phyloP scores from a whole-genome alignment of 768 basidiomycete genomes.

The Russula dissimulans region DNA sequence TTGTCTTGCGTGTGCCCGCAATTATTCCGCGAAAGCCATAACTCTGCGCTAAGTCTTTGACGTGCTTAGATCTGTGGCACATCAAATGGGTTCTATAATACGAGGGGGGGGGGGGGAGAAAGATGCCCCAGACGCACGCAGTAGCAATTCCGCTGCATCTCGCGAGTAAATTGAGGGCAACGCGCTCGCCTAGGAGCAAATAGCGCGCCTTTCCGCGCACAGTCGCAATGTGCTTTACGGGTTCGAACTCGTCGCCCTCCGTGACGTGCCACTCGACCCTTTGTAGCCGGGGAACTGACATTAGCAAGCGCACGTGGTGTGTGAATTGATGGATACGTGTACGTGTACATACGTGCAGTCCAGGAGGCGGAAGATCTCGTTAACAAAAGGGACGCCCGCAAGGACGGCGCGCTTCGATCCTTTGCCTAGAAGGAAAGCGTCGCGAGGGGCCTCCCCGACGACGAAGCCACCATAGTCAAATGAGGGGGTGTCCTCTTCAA shows the following conservation, averaged over 20 bases:
- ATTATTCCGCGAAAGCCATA: not conserved
- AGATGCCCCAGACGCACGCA: slow-evolving; percentile 44
- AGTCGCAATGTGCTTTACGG: slow-evolving; percentile 80
- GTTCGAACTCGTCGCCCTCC: slow-evolving; percentile 77
- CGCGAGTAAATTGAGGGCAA: slow-evolving; percentile 88
- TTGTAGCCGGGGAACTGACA: not conserved
- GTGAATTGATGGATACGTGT: not conserved
- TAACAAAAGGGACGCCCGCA: slow-evolving; percentile 93
- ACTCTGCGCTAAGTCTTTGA: not conserved
- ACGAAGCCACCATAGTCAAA: slow-evolving; percentile 65
- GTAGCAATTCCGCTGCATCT: slow-evolving; percentile 96
- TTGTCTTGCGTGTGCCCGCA: not conserved
- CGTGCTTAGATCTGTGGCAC: not conserved
- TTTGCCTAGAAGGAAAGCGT: slow-evolving; percentile 88
- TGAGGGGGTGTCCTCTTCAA: slow-evolving; percentile 67
- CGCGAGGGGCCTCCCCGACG: slow-evolving; percentile 80
- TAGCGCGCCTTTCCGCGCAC: slow-evolving; percentile 84
- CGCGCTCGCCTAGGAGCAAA: slow-evolving; percentile 83
- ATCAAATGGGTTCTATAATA: not conserved
- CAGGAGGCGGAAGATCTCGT: slow-evolving; percentile 82
- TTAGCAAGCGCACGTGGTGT: not conserved
- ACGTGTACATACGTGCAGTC: slow-evolving; percentile 73
- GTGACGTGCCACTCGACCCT: slow-evolving; percentile 91
- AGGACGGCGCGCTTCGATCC: slow-evolving; percentile 69
- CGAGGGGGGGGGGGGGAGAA: not conserved